Conservation (phyloP, 768 basidiomycete species). For the Mycena rosella region DNA sequence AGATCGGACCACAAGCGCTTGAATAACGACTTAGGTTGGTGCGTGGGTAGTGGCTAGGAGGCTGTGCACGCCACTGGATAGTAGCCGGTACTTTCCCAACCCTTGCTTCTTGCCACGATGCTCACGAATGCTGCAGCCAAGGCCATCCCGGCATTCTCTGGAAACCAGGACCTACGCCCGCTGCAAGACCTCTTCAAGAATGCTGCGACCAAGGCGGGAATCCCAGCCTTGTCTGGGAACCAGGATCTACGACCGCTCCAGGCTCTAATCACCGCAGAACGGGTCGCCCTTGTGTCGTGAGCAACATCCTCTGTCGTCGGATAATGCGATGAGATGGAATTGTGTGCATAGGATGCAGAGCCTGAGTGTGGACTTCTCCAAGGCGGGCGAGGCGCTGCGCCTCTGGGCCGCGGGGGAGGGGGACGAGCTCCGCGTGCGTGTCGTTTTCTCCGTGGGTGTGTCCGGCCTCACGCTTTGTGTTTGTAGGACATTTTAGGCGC, state of each 20-base stretch:
- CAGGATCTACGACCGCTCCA: conserved; percentile 86
- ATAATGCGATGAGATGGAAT: too few relatives aligned
- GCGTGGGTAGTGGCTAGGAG: too few relatives aligned
- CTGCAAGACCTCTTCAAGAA: too few relatives aligned
- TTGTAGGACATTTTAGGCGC: conserved; percentile 81
- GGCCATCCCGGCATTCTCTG: too few relatives aligned
- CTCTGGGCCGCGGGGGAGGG: conserved; percentile 85
- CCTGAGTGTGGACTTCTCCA: conserved; percentile 73
- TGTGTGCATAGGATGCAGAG: conserved; percentile 65
- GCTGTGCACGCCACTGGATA: too few relatives aligned
- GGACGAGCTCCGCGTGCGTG: conserved; percentile 80
- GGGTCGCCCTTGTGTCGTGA: conserved; percentile 82
- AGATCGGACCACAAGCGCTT: too few relatives aligned
- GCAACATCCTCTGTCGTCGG: too few relatives aligned
- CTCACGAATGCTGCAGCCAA: too few relatives aligned
- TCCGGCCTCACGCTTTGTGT: neutral
- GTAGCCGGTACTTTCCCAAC: too few relatives aligned
- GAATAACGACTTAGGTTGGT: too few relatives aligned
- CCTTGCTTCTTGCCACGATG: too few relatives aligned
- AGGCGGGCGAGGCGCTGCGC: conserved; percentile 79
- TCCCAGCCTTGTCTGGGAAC: conserved; percentile 73
- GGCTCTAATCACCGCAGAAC: conserved; percentile 91
- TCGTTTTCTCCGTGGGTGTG: neutral
- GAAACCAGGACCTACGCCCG: too few relatives aligned
- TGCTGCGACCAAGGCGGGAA: conserved; percentile 82